Evolutionary conservation across 805 yeast genomes (phyloP), one percentile per base, ranked within the genome.

Genomic region (Ascoidea asiatica): DNA sequence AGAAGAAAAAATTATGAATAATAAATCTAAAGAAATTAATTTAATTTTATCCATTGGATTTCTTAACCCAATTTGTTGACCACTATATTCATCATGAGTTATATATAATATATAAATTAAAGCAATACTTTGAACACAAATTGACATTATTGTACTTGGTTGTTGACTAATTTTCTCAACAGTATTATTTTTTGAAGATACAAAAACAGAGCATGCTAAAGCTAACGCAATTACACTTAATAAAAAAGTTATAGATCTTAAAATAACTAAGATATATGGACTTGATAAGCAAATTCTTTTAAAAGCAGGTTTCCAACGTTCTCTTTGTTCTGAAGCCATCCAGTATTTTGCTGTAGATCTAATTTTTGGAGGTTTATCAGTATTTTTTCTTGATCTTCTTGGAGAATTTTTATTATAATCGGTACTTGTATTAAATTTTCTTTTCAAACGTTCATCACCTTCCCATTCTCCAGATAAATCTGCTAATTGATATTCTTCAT

Each of bases 131-230:
- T 88, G 90, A 4, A 90, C 95, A 43, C 78, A 78, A 2, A 92
- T 73, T 3, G 97, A 92, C 95, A 92, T 87, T 40, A 89, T 79
- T 0, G 97, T 85, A 53, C 95, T 81, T 17, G 98, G 82, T 55
- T 84, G 88, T 56, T 84, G 95, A 5, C 72, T 66, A 5, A 85
- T 61, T 11, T 63, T 56, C 4, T 50, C 48, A 1, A 49, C 40
- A 7, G 50, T 50, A 7, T 46, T 20, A 5, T 49, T 23, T 22
- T 45, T 44, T 7, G 33, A 23, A 23, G 43, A 40, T 35, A 55
- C 52, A 56, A 69, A 76, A 44, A 86, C 76, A 40, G 79, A 61
- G 5, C 69, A 62, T 0, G 97, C 88, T 21, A 90, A 58, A 0
- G 78, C 92, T 50, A 90, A 67, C 0, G 96, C 86, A 35, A 79